phyloP scores from a whole-genome alignment of 2,329 filamentous ascomycete species.

The Leptographium procerum region DNA sequence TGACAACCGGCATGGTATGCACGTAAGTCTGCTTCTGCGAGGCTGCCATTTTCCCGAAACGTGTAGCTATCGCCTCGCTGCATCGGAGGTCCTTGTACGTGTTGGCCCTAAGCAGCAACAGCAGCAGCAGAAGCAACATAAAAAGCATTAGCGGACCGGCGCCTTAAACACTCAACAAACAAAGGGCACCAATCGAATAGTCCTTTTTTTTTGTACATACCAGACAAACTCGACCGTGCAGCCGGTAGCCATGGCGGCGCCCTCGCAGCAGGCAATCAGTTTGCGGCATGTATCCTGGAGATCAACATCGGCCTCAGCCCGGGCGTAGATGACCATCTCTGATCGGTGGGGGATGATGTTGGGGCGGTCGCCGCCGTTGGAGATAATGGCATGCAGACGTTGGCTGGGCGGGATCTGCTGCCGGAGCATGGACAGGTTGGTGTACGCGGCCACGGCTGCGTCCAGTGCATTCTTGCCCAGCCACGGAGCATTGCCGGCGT shows the following conservation, averaged over 20 bases:
- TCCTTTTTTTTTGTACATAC: conserved; percentile 16
- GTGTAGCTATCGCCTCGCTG: neutral
- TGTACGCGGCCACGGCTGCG: conserved; percentile 28
- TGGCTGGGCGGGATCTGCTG: conserved; percentile 36
- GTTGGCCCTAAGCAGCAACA: conserved; percentile 7
- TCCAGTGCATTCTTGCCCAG: conserved; percentile 36
- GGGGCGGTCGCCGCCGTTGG: conserved; percentile 23
- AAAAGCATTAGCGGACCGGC: too few relatives aligned
- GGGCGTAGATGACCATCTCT: conserved; percentile 31
- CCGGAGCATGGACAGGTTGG: conserved; percentile 28
- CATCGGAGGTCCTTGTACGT: neutral
- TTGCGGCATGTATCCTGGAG: conserved; percentile 20
- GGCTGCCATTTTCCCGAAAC: neutral
- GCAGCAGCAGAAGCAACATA: conserved; percentile 12
- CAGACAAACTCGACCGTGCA: conserved; percentile 17
- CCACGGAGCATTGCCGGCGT: conserved; percentile 35
- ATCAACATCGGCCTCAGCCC: conserved; percentile 26
- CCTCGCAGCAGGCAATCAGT: conserved; percentile 23
- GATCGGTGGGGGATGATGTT: conserved; percentile 27
- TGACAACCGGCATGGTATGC: neutral
- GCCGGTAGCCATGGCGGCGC: conserved; percentile 23
- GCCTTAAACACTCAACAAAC: too few relatives aligned
- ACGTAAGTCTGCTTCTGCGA: neutral
- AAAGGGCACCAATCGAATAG: neutral
- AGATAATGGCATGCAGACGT: conserved; percentile 38